Evolutionary conservation across 1,284 basidiomycete species (phyloP).

Genomic region (Omphalotus olearius): DNA sequence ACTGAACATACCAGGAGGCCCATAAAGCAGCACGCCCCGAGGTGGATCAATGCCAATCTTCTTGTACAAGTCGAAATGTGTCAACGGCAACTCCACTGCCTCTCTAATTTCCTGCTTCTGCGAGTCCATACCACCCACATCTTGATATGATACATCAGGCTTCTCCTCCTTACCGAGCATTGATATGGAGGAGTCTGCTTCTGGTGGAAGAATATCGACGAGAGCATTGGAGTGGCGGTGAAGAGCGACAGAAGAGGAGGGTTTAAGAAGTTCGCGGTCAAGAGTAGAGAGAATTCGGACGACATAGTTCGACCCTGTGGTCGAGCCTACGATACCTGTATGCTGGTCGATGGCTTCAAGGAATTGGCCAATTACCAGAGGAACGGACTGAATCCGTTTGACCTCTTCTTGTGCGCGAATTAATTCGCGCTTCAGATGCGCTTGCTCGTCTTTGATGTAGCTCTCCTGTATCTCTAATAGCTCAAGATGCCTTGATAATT

Average conservation of each 20-base stretch:
- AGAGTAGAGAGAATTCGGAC: constrained; percentile 97
- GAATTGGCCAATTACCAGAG: constrained; percentile 99
- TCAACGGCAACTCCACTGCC: constrained; percentile 97
- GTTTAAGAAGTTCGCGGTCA: constrained; percentile 96
- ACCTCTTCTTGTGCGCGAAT: constrained; percentile 99
- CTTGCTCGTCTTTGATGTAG: constrained; percentile 99
- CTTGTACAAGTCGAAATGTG: constrained; percentile 96
- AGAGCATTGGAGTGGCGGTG: constrained; percentile 98
- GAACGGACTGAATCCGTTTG: constrained; percentile 98
- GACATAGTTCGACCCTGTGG: constrained; percentile 98
- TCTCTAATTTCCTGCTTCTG: constrained; percentile 99
- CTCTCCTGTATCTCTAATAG: constrained; percentile 94
- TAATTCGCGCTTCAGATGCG: constrained; percentile 96
- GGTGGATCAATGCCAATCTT: constrained; percentile 99
- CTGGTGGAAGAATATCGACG: constrained; percentile 97
- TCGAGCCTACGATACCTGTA: constrained; percentile 96
- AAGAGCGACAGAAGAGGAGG: constrained; percentile 94
- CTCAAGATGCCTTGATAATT: constrained; percentile 87
- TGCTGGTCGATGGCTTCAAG: constrained; percentile 98
- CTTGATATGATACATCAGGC: constrained; percentile 85
- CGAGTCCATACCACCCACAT: constrained; percentile 95
- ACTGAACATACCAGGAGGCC: background rate
- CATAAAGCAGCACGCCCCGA: constrained; percentile 68
- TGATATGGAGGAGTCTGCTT: constrained; percentile 96
- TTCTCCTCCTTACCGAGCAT: constrained; percentile 94